Evolutionary conservation across 768 basidiomycete genomes (phyloP).

Genomic region (Leucosporidium scottii): DNA sequence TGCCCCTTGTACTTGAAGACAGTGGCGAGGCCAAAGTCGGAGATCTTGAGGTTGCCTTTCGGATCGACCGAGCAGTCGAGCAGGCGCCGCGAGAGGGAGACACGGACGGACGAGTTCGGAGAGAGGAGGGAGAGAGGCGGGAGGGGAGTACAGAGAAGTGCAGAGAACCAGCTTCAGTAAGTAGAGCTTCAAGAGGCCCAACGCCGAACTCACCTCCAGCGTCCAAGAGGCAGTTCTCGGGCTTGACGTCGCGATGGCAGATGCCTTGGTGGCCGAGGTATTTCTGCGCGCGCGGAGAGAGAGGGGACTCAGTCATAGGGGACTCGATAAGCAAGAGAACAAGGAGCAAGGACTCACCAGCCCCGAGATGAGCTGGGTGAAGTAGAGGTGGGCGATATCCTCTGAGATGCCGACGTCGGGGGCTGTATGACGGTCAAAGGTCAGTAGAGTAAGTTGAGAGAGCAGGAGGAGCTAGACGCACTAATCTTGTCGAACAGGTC

Average conservation of each 20-base stretch:
- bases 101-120: too few species aligned
- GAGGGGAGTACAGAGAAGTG: background rate
- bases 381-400: slow-evolving; percentile 83
- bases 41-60: slow-evolving; percentile 65
- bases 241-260: slow-evolving; percentile 93
- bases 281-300: too few species aligned
- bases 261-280: slow-evolving; percentile 86
- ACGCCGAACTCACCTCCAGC: slow-evolving; percentile 58
- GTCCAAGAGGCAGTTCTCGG: slow-evolving; percentile 86
- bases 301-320: too few species aligned
- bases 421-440: slow-evolving; percentile 51
- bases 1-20: slow-evolving; percentile 84
- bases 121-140: background rate
- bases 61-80: background rate
- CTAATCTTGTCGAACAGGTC: slow-evolving; percentile 99
- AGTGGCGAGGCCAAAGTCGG: slow-evolving; percentile 88
- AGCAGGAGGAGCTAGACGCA: too few species aligned
- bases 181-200: too few species aligned
- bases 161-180: too few species aligned
- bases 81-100: background rate
- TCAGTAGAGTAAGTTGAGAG: too few species aligned
- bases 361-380: slow-evolving; percentile 73
- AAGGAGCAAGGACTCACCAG: slow-evolving; percentile 52
- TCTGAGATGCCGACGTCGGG: slow-evolving; percentile 83
- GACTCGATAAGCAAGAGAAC: too few species aligned